These are phyloP conservation scores for Dioscorea cayenensis DNA, from an alignment of 116 monocot species.

Conservation along the genomic window DNA sequence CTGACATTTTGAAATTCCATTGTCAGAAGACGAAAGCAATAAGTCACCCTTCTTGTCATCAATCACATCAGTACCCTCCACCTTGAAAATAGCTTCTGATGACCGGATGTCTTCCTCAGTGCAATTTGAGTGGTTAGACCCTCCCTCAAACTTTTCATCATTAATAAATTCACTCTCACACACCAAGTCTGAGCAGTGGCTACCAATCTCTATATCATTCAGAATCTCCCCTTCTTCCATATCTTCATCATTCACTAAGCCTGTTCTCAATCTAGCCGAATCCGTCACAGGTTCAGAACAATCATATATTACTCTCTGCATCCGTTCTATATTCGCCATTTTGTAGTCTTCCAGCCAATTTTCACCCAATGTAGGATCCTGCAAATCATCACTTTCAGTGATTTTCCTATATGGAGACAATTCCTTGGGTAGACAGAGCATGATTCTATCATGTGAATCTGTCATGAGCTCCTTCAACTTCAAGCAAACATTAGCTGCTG, in stretches of 20 bases:
- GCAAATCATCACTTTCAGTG: too few species aligned
- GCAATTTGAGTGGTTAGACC: neutral
- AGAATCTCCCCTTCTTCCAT: conserved; percentile 31
- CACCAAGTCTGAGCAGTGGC: neutral
- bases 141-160: neutral
- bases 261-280: conserved; percentile 2
- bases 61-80: neutral
- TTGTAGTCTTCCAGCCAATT: neutral
- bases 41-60: neutral
- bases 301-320: too few species aligned
- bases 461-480: too few species aligned
- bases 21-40: neutral
- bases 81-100: neutral
- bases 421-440: too few species aligned
- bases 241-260: neutral
- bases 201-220: conserved; percentile 1
- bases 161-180: neutral
- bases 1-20: neutral
- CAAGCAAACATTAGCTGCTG: neutral
- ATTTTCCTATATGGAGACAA: too few species aligned
- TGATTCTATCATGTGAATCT: too few species aligned
- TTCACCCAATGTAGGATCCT: neutral
- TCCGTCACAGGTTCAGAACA: too few species aligned
- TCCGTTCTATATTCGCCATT: neutral
- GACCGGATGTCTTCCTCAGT: neutral